Evolutionary conservation across 192 early-diverging fungal genomes (phyloP).

Genomic region (Gaertneriomyces semiglobifer): DNA sequence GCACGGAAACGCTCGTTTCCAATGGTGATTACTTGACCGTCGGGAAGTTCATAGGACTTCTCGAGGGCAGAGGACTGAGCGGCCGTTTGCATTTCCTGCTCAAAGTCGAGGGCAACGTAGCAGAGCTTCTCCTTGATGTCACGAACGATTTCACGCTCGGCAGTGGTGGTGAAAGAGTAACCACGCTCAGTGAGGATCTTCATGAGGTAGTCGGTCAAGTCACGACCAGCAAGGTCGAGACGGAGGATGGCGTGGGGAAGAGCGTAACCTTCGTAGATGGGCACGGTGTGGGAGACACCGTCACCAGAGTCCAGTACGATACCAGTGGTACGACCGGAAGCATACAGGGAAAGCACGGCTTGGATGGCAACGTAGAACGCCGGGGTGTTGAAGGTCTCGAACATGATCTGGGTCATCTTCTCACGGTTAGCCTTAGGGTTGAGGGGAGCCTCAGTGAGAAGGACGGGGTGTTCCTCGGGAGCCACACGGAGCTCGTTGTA

Average conservation of each 20-base stretch:
- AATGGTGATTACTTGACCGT: slow-evolving; percentile 63
- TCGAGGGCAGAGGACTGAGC: slow-evolving; percentile 86
- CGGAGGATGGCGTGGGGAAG: slow-evolving; percentile 47
- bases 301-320: slow-evolving; percentile 63
- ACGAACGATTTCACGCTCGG: slow-evolving; percentile 61
- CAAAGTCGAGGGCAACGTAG: slow-evolving; percentile 97
- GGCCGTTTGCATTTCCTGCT: slow-evolving; percentile 96
- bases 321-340: slow-evolving; percentile 58
- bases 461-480: slow-evolving; percentile 62
- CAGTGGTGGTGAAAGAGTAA: slow-evolving; percentile 55
- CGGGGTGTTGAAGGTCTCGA: slow-evolving; percentile 61
- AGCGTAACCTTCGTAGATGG: slow-evolving; percentile 63
- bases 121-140: slow-evolving; percentile 72
- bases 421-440: slow-evolving; percentile 64
- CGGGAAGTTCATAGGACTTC: slow-evolving; percentile 97
- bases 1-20: slow-evolving; percentile 59
- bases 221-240: slow-evolving; percentile 56
- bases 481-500: slow-evolving; percentile 65
- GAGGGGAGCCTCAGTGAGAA: slow-evolving; percentile 61
- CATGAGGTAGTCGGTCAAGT: slow-evolving; percentile 47
- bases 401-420: slow-evolving; percentile 64
- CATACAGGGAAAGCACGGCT: slow-evolving; percentile 54
- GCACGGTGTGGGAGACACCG: slow-evolving; percentile 62
- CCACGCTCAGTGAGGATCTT: slow-evolving; percentile 60
- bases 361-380: slow-evolving; percentile 62